phyloP scores from a whole-genome alignment of 2,329 filamentous ascomycete species.

The Polytolypa hystricis region DNA sequence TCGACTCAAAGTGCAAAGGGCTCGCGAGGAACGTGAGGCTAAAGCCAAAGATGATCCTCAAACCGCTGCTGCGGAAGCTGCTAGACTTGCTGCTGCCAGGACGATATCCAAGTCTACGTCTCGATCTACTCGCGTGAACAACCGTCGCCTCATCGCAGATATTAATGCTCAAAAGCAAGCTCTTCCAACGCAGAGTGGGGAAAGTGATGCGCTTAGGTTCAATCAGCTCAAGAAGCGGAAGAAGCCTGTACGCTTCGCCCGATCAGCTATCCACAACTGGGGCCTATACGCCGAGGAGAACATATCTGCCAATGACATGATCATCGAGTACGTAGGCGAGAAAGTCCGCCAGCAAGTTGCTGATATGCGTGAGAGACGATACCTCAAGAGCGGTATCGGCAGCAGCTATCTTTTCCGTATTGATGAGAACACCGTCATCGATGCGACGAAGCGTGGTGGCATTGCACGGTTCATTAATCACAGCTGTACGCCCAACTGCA shows the following conservation, averaged over 20 bases:
- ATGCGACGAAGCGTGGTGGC: conserved; percentile 95
- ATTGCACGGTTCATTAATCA: conserved; percentile 98
- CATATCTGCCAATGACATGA: conserved; percentile 96
- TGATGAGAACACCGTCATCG: conserved; percentile 92
- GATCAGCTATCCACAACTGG: conserved; percentile 98
- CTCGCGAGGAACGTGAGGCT: conserved; percentile 76
- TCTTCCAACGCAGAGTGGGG: conserved; percentile 55
- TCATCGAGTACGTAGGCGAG: conserved; percentile 98
- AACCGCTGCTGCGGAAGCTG: conserved; percentile 56
- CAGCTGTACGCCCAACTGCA: conserved; percentile 96
- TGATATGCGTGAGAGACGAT: conserved; percentile 85
- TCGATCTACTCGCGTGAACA: conserved; percentile 87
- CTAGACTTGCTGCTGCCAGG: conserved; percentile 67
- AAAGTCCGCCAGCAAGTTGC: conserved; percentile 94
- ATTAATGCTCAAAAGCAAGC: conserved; percentile 87
- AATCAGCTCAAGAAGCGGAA: conserved; percentile 99
- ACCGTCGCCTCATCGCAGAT: conserved; percentile 85
- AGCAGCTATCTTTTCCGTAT: conserved; percentile 97
- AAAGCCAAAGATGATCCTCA: conserved; percentile 54
- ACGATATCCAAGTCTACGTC: conserved; percentile 79
- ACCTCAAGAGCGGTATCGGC: conserved; percentile 91
- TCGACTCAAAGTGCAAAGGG: conserved; percentile 90
- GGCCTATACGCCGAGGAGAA: conserved; percentile 96
- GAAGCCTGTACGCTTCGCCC: conserved; percentile 95
- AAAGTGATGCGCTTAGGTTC: conserved; percentile 89